These are phyloP conservation scores for Phytophthora podocarpi DNA, from an alignment of 352 stramenopile genomes.

Conservation along the genomic window DNA sequence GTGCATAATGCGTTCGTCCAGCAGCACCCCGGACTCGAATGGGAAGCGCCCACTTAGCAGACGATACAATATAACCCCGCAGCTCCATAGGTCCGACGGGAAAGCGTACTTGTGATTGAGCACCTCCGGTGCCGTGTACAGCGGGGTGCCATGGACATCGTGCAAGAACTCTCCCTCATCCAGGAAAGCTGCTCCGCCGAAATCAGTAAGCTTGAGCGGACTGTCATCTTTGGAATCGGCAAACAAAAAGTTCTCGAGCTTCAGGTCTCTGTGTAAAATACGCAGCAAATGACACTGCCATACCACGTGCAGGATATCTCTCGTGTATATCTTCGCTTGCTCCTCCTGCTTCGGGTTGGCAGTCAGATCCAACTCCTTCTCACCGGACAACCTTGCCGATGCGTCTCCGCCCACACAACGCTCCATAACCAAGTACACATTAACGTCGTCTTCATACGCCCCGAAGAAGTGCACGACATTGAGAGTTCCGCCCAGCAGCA, in stretches of 20 bases:
- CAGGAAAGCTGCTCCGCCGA: constrained; percentile 72
- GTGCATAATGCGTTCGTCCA: constrained; percentile 69
- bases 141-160: constrained; percentile 63
- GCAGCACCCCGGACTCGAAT: constrained; percentile 58
- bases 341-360: constrained; percentile 37
- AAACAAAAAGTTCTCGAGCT: constrained; percentile 86
- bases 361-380: constrained; percentile 16
- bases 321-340: constrained; percentile 67
- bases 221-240: constrained; percentile 60
- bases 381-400: constrained; percentile 36
- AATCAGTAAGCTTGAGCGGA: constrained; percentile 81
- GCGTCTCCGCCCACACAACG: constrained; percentile 76
- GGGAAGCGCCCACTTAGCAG: constrained; percentile 67
- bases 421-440: constrained; percentile 84
- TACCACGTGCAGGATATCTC: constrained; percentile 79
- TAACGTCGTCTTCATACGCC: constrained; percentile 74
- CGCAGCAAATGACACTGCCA: constrained; percentile 79
- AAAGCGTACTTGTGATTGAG: constrained; percentile 66
- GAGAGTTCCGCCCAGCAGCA: constrained; percentile 73
- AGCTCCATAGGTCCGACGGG: constrained; percentile 82
- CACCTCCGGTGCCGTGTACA: constrained; percentile 81
- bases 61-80: constrained; percentile 77
- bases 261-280: constrained; percentile 79
- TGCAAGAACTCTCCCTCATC: constrained; percentile 42
- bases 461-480: constrained; percentile 87